Evolutionary conservation across 2,329 filamentous ascomycete genomes (phyloP), one percentile per base, ranked within the genome.

Genomic region (Metarhizium anisopliae): DNA sequence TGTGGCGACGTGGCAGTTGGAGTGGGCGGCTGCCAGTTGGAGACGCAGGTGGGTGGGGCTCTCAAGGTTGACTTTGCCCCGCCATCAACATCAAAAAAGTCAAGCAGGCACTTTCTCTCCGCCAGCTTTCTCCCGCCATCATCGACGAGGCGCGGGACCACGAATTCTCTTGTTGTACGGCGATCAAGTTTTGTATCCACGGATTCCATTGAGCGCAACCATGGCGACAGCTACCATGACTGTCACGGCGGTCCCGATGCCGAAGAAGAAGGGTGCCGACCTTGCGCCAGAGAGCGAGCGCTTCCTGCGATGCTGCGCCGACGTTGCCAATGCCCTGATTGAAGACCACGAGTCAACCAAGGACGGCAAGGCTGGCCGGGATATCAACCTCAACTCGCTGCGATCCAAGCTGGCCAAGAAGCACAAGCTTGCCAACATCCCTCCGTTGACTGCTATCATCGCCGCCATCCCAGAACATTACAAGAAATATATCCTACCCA

Each of bases 391-490:
- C 64, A 99, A 99, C 72, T 80, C 84, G 57, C 73, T 99, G 62
- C 86, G 94, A 50, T 85, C 89, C 55, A 92, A 92, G 68, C 84
- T 96, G 59, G 83, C 94, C 50, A 95, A 94, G 75, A 97, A 96
- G 75, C 91, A 97, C 75, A 88, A 85, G 69, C 77, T 99, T 59
- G 87, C 84, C 70, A 90, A 84, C 59, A 89, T 95, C 63, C 94
- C 94, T 36, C 90, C 95, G 30, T 77, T 99, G 61, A 97, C 93
- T 8, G 93, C 94, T 58, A 99, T 99, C 67, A 97, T 99, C 67
- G 90, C 94, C 55, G 94, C 94, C 10, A 93, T 99, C 40, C 95
- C 95, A n/a, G 94, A 99, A 70, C 92, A 97, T 70, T 96, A 97
- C 76, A 99, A 97, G 78, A 99, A 97, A 76, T 97, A 97, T 67